Evolutionary conservation across 2,329 filamentous ascomycete genomes (phyloP).

Genomic region (Parascedosporium putredinis): DNA sequence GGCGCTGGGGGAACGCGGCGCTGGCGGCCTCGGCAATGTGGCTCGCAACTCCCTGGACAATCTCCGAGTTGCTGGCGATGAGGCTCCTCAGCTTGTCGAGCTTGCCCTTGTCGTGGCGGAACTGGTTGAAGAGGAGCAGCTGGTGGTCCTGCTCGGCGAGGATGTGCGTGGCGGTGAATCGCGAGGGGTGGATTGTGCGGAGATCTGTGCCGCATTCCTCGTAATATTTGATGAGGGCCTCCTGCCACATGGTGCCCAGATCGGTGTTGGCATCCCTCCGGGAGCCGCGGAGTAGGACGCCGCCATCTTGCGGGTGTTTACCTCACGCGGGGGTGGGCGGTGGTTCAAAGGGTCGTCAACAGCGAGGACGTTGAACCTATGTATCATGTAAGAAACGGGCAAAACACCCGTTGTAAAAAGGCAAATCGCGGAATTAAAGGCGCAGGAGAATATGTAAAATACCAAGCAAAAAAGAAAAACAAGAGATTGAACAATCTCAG

Average conservation of each 20-base stretch:
- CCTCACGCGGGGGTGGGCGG: not conserved
- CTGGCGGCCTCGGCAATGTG: conserved; percentile 20
- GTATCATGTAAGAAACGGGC: too few species aligned
- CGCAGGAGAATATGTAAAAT: too few species aligned
- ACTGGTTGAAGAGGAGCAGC: conserved; percentile 22
- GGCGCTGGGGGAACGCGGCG: conserved; percentile 20
- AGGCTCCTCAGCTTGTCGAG: conserved; percentile 21
- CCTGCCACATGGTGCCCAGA: conserved; percentile 18
- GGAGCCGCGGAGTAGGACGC: not conserved
- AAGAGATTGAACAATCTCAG: too few species aligned
- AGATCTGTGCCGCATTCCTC: conserved; percentile 23
- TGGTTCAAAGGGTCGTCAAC: too few species aligned
- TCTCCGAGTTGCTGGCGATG: conserved; percentile 19
- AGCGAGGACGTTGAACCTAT: too few species aligned
- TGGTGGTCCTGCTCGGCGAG: conserved; percentile 15
- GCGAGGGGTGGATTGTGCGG: conserved; percentile 18
- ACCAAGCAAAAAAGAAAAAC: too few species aligned
- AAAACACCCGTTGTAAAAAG: too few species aligned
- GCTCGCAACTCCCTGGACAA: conserved; percentile 18
- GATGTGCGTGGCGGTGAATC: conserved; percentile 16
- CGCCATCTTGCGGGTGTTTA: not conserved
- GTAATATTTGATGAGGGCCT: conserved; percentile 21
- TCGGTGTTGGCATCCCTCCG: conserved; percentile 17
- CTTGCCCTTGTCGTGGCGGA: conserved; percentile 23
- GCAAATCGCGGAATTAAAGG: too few species aligned